Base-by-base conservation (phyloP, 139 green algal genomes). In the Volvox reticuliferus region DNA sequence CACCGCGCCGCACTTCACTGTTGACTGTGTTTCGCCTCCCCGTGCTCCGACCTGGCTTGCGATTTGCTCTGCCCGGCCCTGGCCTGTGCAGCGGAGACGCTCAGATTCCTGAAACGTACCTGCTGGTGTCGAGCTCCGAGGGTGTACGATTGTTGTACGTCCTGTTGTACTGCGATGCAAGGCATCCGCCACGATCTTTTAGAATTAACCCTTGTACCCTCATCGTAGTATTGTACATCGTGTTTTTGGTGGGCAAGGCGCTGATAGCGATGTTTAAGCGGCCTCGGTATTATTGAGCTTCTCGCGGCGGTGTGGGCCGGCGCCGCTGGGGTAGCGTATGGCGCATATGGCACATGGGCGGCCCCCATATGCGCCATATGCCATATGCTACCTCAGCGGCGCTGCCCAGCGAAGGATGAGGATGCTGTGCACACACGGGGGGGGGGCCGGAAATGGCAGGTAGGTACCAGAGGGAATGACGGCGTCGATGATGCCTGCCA, bases 111-210 rank as follows among this genome's bases (percentile, higher is more conserved):
- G 79, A 92, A 19, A 89, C 83, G 12, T 94, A 94, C 89, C 63
- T 93, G 26, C 32, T 94, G 30, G 89, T 94, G 20, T 61, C 91
- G 82, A 73, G 80, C 13, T 35, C 86, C 12, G 89, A 92, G 13
- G 89, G 86, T 2, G 83, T 93, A 18, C 89, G 87, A 2, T 36
- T 94, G 55, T 37, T 85, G 26, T 91, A 91, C 68, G 86, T 94
- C n/a, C 65, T 92, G 17, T 3, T 94, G 5, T 94, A 91, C 92
- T 76, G 71, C 19, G 92, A 94, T 73, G 85, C 69, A 69, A 82
- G 35, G 26, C 18, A 26, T 37, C 36, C 50, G 24, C 67, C 55
- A 0, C 62, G 84, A 2, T 22, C 55, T 6, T 22, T 73, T 62
- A 63, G 86, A 21, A 26, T 89, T 6, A 80, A 92, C 69, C 92